A percentile compares a stretch with the other conserved stretches of the same genome.
Evolutionary conservation across 805 yeast species (phyloP).

Genomic region (Myxozyma neotropica): DNA sequence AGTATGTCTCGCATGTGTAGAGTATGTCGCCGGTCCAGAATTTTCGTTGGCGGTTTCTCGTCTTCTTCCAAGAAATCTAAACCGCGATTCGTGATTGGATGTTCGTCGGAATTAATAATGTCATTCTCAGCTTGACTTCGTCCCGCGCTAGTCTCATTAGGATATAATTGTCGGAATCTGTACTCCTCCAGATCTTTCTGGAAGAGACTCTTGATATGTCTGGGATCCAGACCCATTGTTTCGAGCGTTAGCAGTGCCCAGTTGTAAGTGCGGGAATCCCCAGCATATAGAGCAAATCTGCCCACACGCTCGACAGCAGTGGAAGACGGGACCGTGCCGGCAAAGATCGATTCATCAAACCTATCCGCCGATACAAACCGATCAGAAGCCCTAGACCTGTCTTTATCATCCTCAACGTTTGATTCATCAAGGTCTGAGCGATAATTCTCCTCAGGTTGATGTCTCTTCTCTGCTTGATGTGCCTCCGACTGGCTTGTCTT

Average conservation of each 20-base stretch:
- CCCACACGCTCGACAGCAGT: slow-evolving; percentile 9
- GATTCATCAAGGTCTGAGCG: not conserved
- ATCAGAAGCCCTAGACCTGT: not conserved
- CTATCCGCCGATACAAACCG: not conserved
- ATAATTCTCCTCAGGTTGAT: not conserved
- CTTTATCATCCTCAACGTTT: not conserved
- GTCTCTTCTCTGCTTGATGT: too few relatives aligned
- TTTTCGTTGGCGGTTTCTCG: not conserved
- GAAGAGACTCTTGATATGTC: slow-evolving; percentile 13
- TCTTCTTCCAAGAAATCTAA: not conserved
- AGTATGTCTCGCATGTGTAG: not conserved
- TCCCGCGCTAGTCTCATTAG: not conserved
- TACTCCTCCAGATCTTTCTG: not conserved
- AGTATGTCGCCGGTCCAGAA: not conserved
- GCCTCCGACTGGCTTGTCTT: not conserved
- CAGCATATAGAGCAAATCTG: slow-evolving; percentile 15
- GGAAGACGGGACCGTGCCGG: slow-evolving; percentile 6
- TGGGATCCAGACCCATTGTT: slow-evolving; percentile 20
- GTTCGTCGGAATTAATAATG: not conserved
- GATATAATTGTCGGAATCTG: not conserved
- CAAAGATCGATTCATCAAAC: slow-evolving; percentile 13
- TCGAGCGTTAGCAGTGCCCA: slow-evolving; percentile 27
- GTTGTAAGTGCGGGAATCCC: slow-evolving; percentile 13
- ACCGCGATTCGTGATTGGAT: not conserved
- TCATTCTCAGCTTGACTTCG: slow-evolving; percentile 2